Percentiles rank a stretch among this genome's conserved stretches.
Conservation (phyloP, 1,284 basidiomycete species). For the Ceratobasidium sp. region DNA sequence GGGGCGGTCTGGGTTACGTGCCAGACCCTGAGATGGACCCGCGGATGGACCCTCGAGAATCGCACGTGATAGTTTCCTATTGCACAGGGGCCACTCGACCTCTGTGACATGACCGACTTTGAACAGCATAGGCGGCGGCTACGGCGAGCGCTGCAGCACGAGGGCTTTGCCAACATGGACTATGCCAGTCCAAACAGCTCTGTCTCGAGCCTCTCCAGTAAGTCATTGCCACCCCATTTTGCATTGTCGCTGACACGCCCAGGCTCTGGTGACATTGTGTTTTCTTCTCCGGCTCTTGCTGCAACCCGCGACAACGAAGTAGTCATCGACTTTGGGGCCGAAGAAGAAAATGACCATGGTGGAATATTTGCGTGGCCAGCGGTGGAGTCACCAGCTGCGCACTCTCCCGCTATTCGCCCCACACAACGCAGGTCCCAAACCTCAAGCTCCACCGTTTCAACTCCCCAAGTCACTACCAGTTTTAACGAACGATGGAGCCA, state of each 20-base stretch:
- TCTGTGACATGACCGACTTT: background rate
- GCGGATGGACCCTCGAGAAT: background rate
- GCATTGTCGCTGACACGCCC: background rate
- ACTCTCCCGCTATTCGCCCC: constrained; percentile 6
- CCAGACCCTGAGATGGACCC: background rate
- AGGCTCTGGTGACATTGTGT: constrained; percentile 28
- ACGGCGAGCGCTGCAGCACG: background rate
- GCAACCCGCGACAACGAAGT: constrained; percentile 33
- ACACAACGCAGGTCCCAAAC: background rate
- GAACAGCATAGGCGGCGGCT: background rate
- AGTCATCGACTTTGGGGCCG: constrained; percentile 18
- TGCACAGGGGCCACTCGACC: too few relatives aligned
- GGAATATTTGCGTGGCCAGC: constrained; percentile 22
- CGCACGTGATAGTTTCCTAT: background rate
- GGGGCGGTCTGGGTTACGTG: constrained; percentile 23
- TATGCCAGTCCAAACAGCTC: constrained; percentile 32
- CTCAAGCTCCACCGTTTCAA: background rate
- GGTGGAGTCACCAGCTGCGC: constrained; percentile 21
- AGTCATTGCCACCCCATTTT: background rate
- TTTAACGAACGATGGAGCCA: constrained; percentile 17
- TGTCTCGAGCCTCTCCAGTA: constrained; percentile 26
- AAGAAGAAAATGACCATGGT: constrained; percentile 4
- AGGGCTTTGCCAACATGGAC: background rate
- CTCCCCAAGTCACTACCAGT: background rate
- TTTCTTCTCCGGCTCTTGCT: constrained; percentile 28